phyloP scores from a whole-genome alignment of 108 stramenopile genomes.

The Nitzschia inconspicua region DNA sequence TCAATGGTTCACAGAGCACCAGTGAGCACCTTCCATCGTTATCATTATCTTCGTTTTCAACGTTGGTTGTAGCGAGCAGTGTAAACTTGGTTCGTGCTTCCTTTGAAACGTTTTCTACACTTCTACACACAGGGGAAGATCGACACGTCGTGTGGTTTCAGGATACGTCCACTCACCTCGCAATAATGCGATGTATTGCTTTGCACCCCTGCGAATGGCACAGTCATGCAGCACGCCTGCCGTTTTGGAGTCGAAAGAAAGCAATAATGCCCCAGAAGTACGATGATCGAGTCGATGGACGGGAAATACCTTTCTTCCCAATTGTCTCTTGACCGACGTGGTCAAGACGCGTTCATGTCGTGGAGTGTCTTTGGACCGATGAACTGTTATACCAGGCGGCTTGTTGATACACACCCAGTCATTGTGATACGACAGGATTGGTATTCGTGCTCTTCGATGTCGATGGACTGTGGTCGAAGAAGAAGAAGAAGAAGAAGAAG shows the following conservation, averaged over 20 bases:
- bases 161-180: conserved; percentile 45
- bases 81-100: conserved; percentile 43
- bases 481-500: too few relatives aligned
- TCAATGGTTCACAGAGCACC: conserved; percentile 42
- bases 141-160: conserved; percentile 11
- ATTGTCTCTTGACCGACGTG: conserved; percentile 50
- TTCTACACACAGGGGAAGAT: conserved; percentile 29
- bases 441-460: too few relatives aligned
- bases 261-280: conserved; percentile 62
- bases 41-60: conserved; percentile 17
- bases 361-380: conserved; percentile 17
- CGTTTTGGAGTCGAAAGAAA: conserved; percentile 59
- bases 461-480: too few relatives aligned
- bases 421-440: conserved; percentile 51
- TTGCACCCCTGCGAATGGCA: conserved; percentile 26
- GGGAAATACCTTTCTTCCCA: conserved; percentile 57
- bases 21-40: conserved; percentile 30
- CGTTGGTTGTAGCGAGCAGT: conserved; percentile 7
- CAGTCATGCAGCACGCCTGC: conserved; percentile 40
- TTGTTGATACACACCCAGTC: conserved; percentile 68
- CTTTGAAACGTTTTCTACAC: conserved; percentile 25
- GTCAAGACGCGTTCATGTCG: conserved; percentile 28
- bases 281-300: conserved; percentile 81
- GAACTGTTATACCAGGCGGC: conserved; percentile 59
- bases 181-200: conserved; percentile 67